Conservation (phyloP, 2,329 filamentous ascomycete genomes). For the Penicillium sp. region DNA sequence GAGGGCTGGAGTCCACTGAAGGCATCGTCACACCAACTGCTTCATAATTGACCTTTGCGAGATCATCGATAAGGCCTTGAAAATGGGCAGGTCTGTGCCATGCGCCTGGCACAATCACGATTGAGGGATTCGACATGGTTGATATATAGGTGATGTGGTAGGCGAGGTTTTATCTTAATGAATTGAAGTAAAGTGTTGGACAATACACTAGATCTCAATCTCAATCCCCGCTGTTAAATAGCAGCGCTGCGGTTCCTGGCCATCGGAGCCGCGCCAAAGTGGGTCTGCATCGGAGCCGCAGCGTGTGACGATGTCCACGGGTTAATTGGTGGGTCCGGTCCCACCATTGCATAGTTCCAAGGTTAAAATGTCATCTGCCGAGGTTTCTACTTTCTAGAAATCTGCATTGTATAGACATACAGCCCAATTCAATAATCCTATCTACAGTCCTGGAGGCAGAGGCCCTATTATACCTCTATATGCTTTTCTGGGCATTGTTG, state of each 20-base stretch:
- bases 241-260: background rate
- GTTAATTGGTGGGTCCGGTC: background rate
- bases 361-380: too few species aligned
- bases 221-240: background rate
- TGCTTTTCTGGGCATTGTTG: too few species aligned
- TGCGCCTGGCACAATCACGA: constrained; percentile 34
- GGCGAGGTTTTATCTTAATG: background rate
- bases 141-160: background rate
- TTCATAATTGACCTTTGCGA: constrained; percentile 21
- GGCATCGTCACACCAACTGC: constrained; percentile 25
- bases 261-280: constrained; percentile 3
- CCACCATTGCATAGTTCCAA: too few species aligned
- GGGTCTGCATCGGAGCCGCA: background rate
- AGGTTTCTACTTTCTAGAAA: too few species aligned
- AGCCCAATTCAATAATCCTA: too few species aligned
- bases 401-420: too few species aligned
- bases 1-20: constrained; percentile 28
- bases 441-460: too few species aligned
- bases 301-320: background rate
- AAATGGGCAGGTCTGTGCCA: constrained; percentile 31
- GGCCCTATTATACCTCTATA: too few species aligned
- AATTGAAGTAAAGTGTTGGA: background rate
- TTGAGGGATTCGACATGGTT: constrained; percentile 23
- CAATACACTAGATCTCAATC: too few species aligned
- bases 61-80: constrained; percentile 19